A percentile compares a stretch with the other conserved stretches of the same genome.
These are phyloP conservation scores for Podila epigama DNA, from an alignment of 192 early-diverging fungal genomes.

Conservation along the genomic window DNA sequence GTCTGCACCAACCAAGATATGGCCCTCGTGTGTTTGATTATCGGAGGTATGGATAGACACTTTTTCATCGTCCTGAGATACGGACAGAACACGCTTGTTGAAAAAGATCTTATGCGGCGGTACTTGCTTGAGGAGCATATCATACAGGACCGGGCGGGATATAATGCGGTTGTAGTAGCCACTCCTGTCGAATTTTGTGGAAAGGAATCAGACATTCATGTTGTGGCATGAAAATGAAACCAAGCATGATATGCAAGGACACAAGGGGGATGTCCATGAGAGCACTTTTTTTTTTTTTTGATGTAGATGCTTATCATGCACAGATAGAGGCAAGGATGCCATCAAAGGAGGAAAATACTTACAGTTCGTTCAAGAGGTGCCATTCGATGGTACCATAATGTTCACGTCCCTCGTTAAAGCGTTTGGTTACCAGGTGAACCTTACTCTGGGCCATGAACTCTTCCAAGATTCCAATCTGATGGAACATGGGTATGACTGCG, in stretches of 20 bases:
- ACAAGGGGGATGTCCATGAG: background rate
- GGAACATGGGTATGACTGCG: background rate
- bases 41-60: slow-evolving; percentile 5
- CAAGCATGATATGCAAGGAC: background rate
- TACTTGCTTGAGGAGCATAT: background rate
- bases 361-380: background rate
- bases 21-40: background rate
- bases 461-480: background rate
- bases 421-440: background rate
- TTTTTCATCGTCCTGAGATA: background rate
- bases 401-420: background rate
- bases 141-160: background rate
- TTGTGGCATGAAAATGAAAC: background rate
- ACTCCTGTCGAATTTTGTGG: background rate
- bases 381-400: background rate
- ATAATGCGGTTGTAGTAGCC: slow-evolving; percentile 2
- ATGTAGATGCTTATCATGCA: too few species aligned
- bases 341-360: too few species aligned
- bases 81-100: background rate
- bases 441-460: background rate
- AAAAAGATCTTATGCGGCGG: background rate
- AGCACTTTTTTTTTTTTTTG: background rate
- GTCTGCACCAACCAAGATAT: slow-evolving; percentile 16
- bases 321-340: too few species aligned
- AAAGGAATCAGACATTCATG: background rate